phyloP scores from a whole-genome alignment of 345 rosid species.

The Rhodomyrtus tomentosa region DNA sequence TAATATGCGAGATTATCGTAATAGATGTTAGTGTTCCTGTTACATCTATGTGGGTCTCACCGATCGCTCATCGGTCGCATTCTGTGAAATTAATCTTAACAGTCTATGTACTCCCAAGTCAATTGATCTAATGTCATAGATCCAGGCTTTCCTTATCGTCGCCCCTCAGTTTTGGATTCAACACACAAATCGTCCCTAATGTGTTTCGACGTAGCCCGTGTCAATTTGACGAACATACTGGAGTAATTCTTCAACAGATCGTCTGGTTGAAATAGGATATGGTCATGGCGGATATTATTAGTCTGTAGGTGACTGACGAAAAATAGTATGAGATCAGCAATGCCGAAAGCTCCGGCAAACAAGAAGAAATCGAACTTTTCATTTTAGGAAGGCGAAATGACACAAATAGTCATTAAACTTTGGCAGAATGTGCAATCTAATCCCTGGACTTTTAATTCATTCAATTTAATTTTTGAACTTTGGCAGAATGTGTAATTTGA shows the following conservation, averaged over 20 bases:
- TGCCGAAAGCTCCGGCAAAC: no score
- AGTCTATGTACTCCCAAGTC: not conserved
- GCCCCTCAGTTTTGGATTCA: not conserved
- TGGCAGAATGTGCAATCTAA: no score
- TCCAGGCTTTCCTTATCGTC: not conserved
- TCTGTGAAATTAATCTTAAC: not conserved
- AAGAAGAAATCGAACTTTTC: no score
- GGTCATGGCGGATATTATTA: no score
- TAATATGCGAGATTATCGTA: not conserved
- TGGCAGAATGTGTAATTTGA: no score
- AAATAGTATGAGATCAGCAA: no score
- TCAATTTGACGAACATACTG: not conserved
- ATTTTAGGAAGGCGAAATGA: no score
- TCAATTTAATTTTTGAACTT: no score
- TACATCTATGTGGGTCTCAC: not conserved
- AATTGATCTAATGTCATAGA: not conserved
- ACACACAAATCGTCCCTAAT: not conserved
- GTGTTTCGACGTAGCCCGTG: not conserved
- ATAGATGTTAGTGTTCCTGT: not conserved
- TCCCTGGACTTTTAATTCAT: no score
- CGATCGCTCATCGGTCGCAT: not conserved
- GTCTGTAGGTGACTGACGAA: no score
- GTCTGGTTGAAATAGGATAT: not conserved
- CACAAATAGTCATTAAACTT: no score
- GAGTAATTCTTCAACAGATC: not conserved